Evolutionary conservation across 1,284 basidiomycete species (phyloP).

Genomic region (Ceraceosorus guamensis): DNA sequence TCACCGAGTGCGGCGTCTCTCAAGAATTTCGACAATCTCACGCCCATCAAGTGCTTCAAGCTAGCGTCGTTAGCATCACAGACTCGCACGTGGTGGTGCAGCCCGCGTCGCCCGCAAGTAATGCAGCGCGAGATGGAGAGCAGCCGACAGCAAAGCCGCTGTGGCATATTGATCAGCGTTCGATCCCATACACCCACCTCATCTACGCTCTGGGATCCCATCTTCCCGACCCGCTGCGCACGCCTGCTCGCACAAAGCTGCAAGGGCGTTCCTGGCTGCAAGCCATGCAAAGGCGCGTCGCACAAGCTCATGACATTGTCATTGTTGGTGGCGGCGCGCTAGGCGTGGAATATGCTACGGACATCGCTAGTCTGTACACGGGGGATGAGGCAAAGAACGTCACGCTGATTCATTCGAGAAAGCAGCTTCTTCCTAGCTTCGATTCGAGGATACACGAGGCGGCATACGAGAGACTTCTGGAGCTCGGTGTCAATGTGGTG

Average conservation of each 20-base stretch:
- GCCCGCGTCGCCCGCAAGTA: conserved; percentile 5
- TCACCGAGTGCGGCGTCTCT: conserved; percentile 12
- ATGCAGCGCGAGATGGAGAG: conserved; percentile 8
- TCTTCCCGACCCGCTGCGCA: conserved; percentile 44
- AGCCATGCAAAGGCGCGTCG: conserved; percentile 30
- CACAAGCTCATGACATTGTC: conserved; percentile 33
- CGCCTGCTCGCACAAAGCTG: conserved; percentile 35
- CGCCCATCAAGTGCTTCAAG: conserved; percentile 43
- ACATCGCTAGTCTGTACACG: conserved; percentile 36
- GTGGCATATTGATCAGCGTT: conserved; percentile 41
- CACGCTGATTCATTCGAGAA: conserved; percentile 41
- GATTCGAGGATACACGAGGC: conserved; percentile 39
- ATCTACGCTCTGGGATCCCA: conserved; percentile 46
- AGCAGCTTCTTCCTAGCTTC: conserved; percentile 46
- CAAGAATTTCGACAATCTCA: conserved; percentile 26
- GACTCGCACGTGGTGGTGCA: conserved; percentile 35
- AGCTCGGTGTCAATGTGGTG: conserved; percentile 43
- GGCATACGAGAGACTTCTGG: conserved; percentile 27
- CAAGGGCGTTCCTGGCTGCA: conserved; percentile 40
- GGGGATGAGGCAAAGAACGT: conserved; percentile 31
- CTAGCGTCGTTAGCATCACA: conserved; percentile 35
- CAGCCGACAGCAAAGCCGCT: conserved; percentile 16
- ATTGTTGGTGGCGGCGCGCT: conserved; percentile 47
- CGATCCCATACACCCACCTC: conserved; percentile 45
- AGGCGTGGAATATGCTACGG: conserved; percentile 42